These are phyloP conservation scores for Mucor ambiguus DNA, from an alignment of 371 early-diverging fungal genomes.

Conservation along the genomic window DNA sequence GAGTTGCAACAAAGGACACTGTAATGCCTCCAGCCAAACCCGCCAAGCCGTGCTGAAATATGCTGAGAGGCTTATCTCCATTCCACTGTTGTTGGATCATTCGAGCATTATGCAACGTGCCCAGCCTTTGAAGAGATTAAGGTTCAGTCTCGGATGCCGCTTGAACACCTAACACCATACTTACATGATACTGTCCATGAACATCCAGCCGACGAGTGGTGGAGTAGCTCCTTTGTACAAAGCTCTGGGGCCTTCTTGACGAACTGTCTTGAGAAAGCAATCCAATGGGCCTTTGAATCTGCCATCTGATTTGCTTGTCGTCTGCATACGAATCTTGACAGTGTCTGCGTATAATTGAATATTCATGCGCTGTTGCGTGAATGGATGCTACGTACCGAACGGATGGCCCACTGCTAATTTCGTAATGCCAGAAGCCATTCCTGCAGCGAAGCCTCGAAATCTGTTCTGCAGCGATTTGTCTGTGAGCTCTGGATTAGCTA, in stretches of 20 bases:
- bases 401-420: constrained; percentile 84
- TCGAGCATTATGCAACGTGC: constrained; percentile 81
- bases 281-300: constrained; percentile 88
- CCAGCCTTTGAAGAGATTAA: constrained; percentile 56
- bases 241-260: constrained; percentile 79
- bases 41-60: constrained; percentile 73
- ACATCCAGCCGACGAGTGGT: constrained; percentile 91
- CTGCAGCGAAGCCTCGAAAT: constrained; percentile 76
- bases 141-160: not conserved
- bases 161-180: not conserved
- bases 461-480: constrained; percentile 59
- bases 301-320: constrained; percentile 71
- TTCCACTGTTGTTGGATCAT: constrained; percentile 64
- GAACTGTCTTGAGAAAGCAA: constrained; percentile 73
- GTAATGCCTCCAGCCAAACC: constrained; percentile 85
- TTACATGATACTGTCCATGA: constrained; percentile 87
- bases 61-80: constrained; percentile 66
- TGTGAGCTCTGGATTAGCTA: constrained; percentile 39
- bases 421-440: constrained; percentile 79
- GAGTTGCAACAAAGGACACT: constrained; percentile 91
- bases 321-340: constrained; percentile 78
- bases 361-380: not conserved
- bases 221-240: constrained; percentile 94
- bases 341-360: constrained; percentile 49
- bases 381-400: constrained; percentile 55